A percentile compares a stretch with the other conserved stretches of the same genome.
These are phyloP conservation scores for Collybiopsis confluens DNA, from an alignment of 768 basidiomycete species.

Conservation along the genomic window DNA sequence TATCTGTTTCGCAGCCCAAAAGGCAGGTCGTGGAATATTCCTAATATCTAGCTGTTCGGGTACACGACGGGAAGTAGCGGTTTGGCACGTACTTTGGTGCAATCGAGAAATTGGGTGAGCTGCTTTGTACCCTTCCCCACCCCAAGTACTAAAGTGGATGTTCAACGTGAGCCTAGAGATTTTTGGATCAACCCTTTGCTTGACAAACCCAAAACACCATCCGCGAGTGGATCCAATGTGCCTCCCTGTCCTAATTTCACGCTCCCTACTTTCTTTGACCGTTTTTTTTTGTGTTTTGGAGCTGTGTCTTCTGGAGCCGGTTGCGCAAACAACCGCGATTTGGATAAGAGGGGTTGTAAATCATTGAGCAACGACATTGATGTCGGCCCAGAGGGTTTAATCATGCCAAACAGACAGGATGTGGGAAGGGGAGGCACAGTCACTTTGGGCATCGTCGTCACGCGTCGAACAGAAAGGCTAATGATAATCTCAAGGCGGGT, in stretches of 20 bases:
- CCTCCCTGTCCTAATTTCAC: slow-evolving; percentile 92
- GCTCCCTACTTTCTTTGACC: slow-evolving; percentile 41
- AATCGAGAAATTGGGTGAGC: slow-evolving; percentile 77
- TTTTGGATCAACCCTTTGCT: background rate
- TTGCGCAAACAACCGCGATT: slow-evolving; percentile 76
- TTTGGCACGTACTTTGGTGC: slow-evolving; percentile 68
- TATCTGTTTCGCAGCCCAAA: slow-evolving; percentile 91
- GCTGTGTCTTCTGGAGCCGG: slow-evolving; percentile 46
- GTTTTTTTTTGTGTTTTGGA: slow-evolving; percentile 45
- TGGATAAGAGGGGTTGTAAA: slow-evolving; percentile 73
- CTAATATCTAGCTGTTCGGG: slow-evolving; percentile 31
- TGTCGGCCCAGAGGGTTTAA: slow-evolving; percentile 89
- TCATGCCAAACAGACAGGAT: slow-evolving; percentile 81
- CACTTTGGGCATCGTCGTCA: slow-evolving; percentile 60
- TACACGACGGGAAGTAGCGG: background rate
- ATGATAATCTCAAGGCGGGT: background rate
- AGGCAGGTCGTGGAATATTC: slow-evolving; percentile 90
- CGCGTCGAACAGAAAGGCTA: background rate
- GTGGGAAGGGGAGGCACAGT: slow-evolving; percentile 51
- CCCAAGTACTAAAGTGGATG: slow-evolving; percentile 64
- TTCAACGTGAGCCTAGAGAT: background rate
- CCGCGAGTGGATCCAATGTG: slow-evolving; percentile 93
- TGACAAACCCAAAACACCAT: slow-evolving; percentile 81
- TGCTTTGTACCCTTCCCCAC: slow-evolving; percentile 88
- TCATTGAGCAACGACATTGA: slow-evolving; percentile 89